A percentile compares a stretch with the other conserved stretches of the same genome.
Conservation (phyloP, 2,329 filamentous ascomycete genomes). For the Aspergillus ruber region DNA sequence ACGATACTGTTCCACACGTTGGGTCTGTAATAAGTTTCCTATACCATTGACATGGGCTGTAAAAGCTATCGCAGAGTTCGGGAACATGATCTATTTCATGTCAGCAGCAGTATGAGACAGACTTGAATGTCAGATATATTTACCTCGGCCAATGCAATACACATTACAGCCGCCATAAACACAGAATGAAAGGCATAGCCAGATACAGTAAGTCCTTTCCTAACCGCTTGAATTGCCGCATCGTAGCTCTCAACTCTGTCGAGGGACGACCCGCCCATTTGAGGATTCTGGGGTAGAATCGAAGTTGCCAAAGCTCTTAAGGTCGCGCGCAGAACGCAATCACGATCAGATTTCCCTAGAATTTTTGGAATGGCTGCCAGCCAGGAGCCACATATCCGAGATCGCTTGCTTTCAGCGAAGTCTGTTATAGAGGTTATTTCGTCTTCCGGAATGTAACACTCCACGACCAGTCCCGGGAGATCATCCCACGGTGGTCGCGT, state of each 20-base stretch:
- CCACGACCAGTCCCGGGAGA: constrained; percentile 2
- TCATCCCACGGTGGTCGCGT: background rate
- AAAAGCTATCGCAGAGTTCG: constrained; percentile 18
- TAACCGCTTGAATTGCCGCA: constrained; percentile 24
- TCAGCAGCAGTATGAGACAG: constrained; percentile 2
- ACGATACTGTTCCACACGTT: constrained; percentile 23
- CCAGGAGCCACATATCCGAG: constrained; percentile 37
- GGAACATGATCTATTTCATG: constrained; percentile 26
- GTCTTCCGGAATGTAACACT: constrained; percentile 7
- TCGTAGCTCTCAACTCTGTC: constrained; percentile 24
- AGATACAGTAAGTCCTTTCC: constrained; percentile 9
- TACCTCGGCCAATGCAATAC: constrained; percentile 27
- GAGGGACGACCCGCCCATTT: constrained; percentile 1
- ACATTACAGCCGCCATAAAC: constrained; percentile 31
- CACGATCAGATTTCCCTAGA: constrained; percentile 8
- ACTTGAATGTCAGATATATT: background rate
- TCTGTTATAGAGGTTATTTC: constrained; percentile 4
- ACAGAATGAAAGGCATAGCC: constrained; percentile 13
- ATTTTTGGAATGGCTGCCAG: constrained; percentile 33
- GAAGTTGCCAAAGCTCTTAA: constrained; percentile 29
- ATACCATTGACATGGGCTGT: constrained; percentile 32
- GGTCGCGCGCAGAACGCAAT: constrained; percentile 21
- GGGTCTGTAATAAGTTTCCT: constrained; percentile 26
- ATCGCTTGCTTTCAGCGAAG: constrained; percentile 1
- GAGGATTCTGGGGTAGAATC: constrained; percentile 17